Base-by-base conservation (phyloP, 2,329 filamentous ascomycete species). In the Neoarthrinium moseri region DNA sequence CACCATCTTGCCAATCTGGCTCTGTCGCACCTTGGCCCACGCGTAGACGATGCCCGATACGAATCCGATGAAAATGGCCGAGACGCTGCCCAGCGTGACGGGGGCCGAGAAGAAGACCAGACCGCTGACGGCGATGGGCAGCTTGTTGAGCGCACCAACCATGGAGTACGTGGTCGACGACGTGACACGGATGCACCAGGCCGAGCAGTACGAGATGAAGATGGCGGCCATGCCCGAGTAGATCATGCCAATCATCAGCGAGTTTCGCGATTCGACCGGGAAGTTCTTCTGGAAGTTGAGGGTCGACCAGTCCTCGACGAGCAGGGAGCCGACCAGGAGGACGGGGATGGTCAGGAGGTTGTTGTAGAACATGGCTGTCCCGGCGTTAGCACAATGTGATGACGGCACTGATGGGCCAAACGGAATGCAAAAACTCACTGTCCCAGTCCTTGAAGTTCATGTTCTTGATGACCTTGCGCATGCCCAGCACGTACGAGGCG, bases 381-480 rank as follows among this genome's bases (percentile, higher is more conserved):
- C 49, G n/a, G 38, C n/a, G 62, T 70, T 58, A 74, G 66, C 37
- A 52, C 17, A 22, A 24, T 20, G 29, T 45, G 23, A 43, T 50
- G 43, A 22, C 33, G n/a, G n/a, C n/a, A 10, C 23, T 8, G 22
- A 12, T 21, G 44, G 13, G n/a, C 6, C 10, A 15, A 6, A 35
- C 37, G 4, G 32, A 37, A 22, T 34, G 46, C 24, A 11, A 33
- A 33, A 23, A 84, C 92, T 72, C 80, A 96, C 92, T 96, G 69
- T 99, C 94, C 77, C 95, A 97, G 68, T 97, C 94, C 80, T 96
- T 96, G 74, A 99, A 97, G 78, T 96, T 96, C 76, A 95, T 96
- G 72, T 95, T 83, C 85, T 97, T 97, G 68, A 99, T 97, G 55
- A 95, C 87, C 79, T 97, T 97, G 66, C 94, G 86, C 92, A 96